Evolutionary conservation across 2,329 filamentous ascomycete species (phyloP), one percentile per base, ranked within the genome.

Genomic region (Fusarium tuaranense): DNA sequence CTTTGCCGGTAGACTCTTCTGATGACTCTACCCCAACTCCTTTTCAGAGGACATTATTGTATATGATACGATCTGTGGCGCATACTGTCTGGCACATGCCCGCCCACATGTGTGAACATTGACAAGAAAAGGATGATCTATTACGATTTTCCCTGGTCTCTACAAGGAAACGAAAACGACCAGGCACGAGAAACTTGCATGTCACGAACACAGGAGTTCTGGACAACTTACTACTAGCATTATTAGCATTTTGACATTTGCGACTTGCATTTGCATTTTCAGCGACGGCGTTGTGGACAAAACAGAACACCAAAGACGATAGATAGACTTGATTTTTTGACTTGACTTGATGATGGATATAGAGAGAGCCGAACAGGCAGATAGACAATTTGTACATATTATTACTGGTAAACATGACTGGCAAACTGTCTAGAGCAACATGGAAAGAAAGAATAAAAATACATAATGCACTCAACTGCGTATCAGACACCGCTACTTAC

Each of bases 1-100:
- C 10, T 73, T 83, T 67, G 69, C 73, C 27, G 76, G 73, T 51
- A 62, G 76, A 55, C 66, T 78, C 48, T 68, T 77, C 30, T 78
- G 59, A 65, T 69, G 57, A 58, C 55, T 72, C 63, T 55, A 34
- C 44, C 30, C 69, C 22, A 7, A n/a, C 20, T 27, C 9, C 20
- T 30, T 46, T 59, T 38, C 10, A 39, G 34, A n/a, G 27, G 41
- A 32, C 30, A 67, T 65, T 22, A 51, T 16, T 70, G 66, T 71
- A 69, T 62, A 75, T 67, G 69, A 65, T 44, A 20, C 36, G 46
- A 67, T 44, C 44, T 38, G 44, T 12, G 61, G 30, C n/a, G 51
- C 53, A 55, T 53, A 60, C 64, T 44, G n/a, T 39, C 63, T 10
- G 53, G 64, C 16, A 27, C 25, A 41, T 48, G 30, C 57, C 67